These are phyloP conservation scores for Psilocybe tampanensis DNA, from an alignment of 768 basidiomycete genomes.

Conservation along the genomic window DNA sequence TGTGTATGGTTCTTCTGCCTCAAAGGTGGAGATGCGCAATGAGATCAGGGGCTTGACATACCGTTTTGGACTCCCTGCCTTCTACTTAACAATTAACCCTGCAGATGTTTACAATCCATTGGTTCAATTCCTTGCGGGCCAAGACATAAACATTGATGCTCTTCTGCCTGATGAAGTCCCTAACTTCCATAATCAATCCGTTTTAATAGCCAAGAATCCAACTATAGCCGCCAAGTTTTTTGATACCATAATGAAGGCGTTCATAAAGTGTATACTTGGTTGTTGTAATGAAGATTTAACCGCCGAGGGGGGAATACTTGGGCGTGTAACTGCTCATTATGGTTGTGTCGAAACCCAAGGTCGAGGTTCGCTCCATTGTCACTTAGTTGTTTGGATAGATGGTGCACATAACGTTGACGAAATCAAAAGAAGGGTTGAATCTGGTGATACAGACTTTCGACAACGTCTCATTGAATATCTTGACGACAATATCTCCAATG, in stretches of 20 bases:
- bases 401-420: constrained; percentile 33
- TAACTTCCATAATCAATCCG: constrained; percentile 30
- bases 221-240: constrained; percentile 43
- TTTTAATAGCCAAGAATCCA: constrained; percentile 42
- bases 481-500: constrained; percentile 13
- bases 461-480: constrained; percentile 9
- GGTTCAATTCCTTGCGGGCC: constrained; percentile 39
- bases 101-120: constrained; percentile 43
- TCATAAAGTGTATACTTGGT: constrained; percentile 31
- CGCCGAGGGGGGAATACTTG: constrained; percentile 31
- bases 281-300: constrained; percentile 15
- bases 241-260: constrained; percentile 37
- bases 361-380: constrained; percentile 40
- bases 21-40: constrained; percentile 33
- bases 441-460: constrained; percentile 6
- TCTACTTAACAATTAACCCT: constrained; percentile 49
- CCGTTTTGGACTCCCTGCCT: constrained; percentile 36
- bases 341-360: constrained; percentile 44
- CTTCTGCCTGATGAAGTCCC: constrained; percentile 28
- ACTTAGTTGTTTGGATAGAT: constrained; percentile 43
- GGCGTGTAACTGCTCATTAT: constrained; percentile 35
- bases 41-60: constrained; percentile 37
- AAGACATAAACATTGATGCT: constrained; percentile 38
- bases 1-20: constrained; percentile 32
- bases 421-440: constrained; percentile 14